These are phyloP conservation scores for Thielaviopsis euricoi DNA, from an alignment of 2,329 filamentous ascomycete species.

Conservation along the genomic window DNA sequence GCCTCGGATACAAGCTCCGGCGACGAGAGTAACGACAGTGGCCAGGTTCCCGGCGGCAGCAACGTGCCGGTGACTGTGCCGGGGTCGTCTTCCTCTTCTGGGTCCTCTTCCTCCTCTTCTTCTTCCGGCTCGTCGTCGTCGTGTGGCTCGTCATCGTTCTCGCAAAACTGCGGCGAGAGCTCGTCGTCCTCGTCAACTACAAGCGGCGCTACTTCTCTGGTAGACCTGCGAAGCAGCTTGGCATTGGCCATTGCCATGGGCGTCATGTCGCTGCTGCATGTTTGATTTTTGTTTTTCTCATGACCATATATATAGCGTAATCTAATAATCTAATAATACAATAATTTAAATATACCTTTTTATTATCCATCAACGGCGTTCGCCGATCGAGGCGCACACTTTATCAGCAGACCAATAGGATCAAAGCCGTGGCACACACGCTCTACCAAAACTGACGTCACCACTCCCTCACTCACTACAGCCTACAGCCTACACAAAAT, in stretches of 20 bases:
- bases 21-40: conserved; percentile 9
- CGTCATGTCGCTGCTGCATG: not conserved
- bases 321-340: no score
- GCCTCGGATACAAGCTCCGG: conserved; percentile 13
- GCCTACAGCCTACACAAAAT: no score
- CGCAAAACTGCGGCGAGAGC: conserved; percentile 10
- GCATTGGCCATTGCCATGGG: not conserved
- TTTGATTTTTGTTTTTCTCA: not conserved
- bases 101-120: not conserved
- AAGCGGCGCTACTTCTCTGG: not conserved
- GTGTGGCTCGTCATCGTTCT: conserved; percentile 10
- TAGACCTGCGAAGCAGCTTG: not conserved
- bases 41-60: conserved; percentile 13
- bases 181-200: not conserved
- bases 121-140: conserved; percentile 9
- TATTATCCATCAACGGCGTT: no score
- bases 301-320: not conserved
- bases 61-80: conserved; percentile 2
- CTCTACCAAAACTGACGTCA: no score
- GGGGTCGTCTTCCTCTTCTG: not conserved
- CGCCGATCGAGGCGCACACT: no score
- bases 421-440: no score
- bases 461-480: no score
- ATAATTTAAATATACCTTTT: no score
- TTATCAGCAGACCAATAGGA: no score